phyloP scores from a whole-genome alignment of 257 asterid species.

The Echites panduratus region DNA sequence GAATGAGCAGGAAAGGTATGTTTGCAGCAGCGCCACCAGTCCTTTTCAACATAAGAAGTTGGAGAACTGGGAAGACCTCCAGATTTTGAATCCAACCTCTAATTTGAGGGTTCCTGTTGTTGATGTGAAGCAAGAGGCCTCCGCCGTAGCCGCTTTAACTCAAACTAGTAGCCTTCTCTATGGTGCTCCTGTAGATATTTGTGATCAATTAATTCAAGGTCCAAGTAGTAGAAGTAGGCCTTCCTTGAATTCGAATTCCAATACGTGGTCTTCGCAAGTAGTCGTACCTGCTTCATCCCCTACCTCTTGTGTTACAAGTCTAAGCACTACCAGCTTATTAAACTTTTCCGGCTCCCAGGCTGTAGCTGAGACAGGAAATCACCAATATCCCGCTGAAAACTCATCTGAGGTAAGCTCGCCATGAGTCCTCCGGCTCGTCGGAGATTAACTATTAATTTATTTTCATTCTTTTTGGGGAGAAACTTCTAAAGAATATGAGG shows the following conservation, averaged over 20 bases:
- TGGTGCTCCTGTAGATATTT: constrained; percentile 16
- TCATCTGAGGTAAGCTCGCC: constrained; percentile 51
- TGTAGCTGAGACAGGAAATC: constrained; percentile 16
- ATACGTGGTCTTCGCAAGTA: constrained; percentile 33
- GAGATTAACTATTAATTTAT: too few relatives aligned
- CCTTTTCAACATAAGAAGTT: constrained; percentile 56
- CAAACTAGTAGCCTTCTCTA: constrained; percentile 27
- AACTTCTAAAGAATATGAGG: too few relatives aligned
- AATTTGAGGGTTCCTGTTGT: constrained; percentile 29
- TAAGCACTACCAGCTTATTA: constrained; percentile 35
- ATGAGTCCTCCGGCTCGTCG: too few relatives aligned
- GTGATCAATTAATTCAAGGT: constrained; percentile 14
- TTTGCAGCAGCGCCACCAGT: constrained; percentile 21
- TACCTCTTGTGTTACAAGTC: constrained; percentile 51
- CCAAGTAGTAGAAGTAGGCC: constrained; percentile 12
- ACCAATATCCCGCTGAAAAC: constrained; percentile 41
- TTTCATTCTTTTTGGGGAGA: too few relatives aligned
- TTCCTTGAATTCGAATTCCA: neutral
- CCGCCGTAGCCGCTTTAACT: neutral
- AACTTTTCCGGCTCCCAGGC: constrained; percentile 41
- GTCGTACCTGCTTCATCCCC: constrained; percentile 51
- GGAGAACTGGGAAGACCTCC: constrained; percentile 75
- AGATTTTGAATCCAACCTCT: constrained; percentile 31
- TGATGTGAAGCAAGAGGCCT: constrained; percentile 48
- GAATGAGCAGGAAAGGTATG: constrained; percentile 45